These are phyloP conservation scores for Candida rishiriensis DNA, from an alignment of 805 yeast genomes.

Conservation along the genomic window DNA sequence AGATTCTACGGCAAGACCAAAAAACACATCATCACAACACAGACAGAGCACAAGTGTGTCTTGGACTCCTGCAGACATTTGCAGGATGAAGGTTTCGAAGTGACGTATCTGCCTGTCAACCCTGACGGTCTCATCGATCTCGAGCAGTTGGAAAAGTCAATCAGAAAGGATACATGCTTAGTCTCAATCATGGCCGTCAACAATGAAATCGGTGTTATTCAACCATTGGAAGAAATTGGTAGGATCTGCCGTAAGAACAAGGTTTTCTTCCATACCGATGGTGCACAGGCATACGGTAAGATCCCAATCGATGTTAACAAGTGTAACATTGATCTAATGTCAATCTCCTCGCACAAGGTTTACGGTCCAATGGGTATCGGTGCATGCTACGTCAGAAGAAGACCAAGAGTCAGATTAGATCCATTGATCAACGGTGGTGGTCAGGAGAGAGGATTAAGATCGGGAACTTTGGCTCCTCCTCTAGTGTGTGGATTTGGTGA, in stretches of 20 bases:
- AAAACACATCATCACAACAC: constrained; percentile 91
- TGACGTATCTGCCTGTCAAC: constrained; percentile 84
- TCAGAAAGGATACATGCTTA: constrained; percentile 84
- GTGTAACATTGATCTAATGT: constrained; percentile 87
- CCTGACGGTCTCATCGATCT: constrained; percentile 75
- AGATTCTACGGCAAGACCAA: constrained; percentile 86
- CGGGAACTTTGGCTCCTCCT: constrained; percentile 98
- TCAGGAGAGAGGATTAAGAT: constrained; percentile 95
- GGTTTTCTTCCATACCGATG: constrained; percentile 95
- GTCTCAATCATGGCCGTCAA: constrained; percentile 97
- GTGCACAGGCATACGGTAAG: constrained; percentile 96
- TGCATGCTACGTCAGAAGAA: constrained; percentile 90
- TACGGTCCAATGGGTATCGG: constrained; percentile 99
- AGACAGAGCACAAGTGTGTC: constrained; percentile 99
- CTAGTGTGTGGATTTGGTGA: constrained; percentile 95
- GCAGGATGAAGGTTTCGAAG: constrained; percentile 96
- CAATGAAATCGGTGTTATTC: constrained; percentile 96
- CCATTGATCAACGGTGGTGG: constrained; percentile 98
- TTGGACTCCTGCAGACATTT: constrained; percentile 90
- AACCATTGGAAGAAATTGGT: constrained; percentile 94
- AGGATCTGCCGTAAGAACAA: constrained; percentile 77
- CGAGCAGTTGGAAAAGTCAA: constrained; percentile 73
- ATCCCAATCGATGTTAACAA: constrained; percentile 89
- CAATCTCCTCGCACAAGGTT: constrained; percentile 92
- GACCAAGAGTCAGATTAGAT: constrained; percentile 96